These are phyloP conservation scores for Yarrowia divulgata DNA, from an alignment of 805 yeast species.

Conservation along the genomic window DNA sequence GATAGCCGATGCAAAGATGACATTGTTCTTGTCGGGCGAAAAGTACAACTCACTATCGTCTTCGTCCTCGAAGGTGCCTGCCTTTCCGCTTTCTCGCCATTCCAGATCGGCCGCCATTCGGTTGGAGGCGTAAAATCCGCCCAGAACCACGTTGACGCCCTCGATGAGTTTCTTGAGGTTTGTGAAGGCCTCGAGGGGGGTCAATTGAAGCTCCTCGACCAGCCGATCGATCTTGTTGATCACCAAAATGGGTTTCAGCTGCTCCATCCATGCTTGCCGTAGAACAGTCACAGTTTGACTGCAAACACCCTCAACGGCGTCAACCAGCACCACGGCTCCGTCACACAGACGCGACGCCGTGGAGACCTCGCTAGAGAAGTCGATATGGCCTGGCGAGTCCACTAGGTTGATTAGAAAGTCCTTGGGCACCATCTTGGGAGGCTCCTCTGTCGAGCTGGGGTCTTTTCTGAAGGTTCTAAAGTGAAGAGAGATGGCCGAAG, in stretches of 20 bases:
- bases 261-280: constrained; percentile 95
- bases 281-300: constrained; percentile 95
- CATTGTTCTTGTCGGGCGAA: constrained; percentile 86
- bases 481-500: constrained; percentile 92
- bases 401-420: constrained; percentile 90
- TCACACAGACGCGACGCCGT: constrained; percentile 96
- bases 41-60: constrained; percentile 86
- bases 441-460: constrained; percentile 43
- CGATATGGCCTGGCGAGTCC: constrained; percentile 99
- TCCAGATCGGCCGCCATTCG: constrained; percentile 83
- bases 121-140: constrained; percentile 91
- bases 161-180: constrained; percentile 83
- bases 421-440: constrained; percentile 52
- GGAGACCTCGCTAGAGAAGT: constrained; percentile 94
- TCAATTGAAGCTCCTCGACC: constrained; percentile 77
- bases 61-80: constrained; percentile 68
- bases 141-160: constrained; percentile 93
- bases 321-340: constrained; percentile 94
- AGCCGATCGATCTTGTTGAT: constrained; percentile 90
- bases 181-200: constrained; percentile 83
- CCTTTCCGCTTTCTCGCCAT: constrained; percentile 46
- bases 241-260: constrained; percentile 84
- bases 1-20: constrained; percentile 85
- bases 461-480: constrained; percentile 64
- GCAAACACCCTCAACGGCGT: constrained; percentile 97